Base-by-base conservation (phyloP, 139 green algal species). In the Chloropicon primus region DNA sequence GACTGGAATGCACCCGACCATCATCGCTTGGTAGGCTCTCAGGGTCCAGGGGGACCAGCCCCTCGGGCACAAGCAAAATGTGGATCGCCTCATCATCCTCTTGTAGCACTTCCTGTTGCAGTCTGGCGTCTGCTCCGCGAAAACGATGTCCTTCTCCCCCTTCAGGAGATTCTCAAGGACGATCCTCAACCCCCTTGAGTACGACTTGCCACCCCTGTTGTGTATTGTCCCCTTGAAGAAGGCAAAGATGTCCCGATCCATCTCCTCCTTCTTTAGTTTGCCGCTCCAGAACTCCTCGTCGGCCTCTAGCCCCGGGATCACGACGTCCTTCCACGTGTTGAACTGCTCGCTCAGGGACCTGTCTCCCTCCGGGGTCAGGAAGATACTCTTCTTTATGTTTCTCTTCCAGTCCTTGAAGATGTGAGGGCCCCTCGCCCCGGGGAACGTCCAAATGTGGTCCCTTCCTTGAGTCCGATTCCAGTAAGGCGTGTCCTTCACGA, bases 211-310 rank as follows among this genome's bases (percentile, higher is more conserved):
- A 24, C 73, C 81, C 5, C 71, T 25, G 74, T 85, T 76, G 79
- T 82, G 28, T 77, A 85, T 85, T 23, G 81, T 85, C 22, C 81
- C 81, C 1, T 79, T 78, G 71, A 85, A 85, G 53, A 76, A 82
- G 2, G 81, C 81, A 28, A 85, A 71, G 1, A 77, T 72, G n/a
- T 74, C 26, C 24, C 28, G 28, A 27, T 72, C 27, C 1, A 27
- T 24, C 71, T 77, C 26, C 21, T 72, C 28, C 71, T 24, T 41
- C 26, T 72, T 72, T 25, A 74, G 26, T 71, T 71, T 41, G 3
- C 74, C 74, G 17, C 5, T 72, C 74, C 26, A 71, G 21, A 78
- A 29, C 74, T 77, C 76, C 24, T 80, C 29, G 5, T 75, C 54
- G 22, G 72, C 22, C 71, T 81, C 77, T 3, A 81, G 71, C 10